Evolutionary conservation across 176 grass and related monocot genomes (phyloP), one percentile per base, ranked within the genome.

Genomic region (Tillandsia fasciculata): DNA sequence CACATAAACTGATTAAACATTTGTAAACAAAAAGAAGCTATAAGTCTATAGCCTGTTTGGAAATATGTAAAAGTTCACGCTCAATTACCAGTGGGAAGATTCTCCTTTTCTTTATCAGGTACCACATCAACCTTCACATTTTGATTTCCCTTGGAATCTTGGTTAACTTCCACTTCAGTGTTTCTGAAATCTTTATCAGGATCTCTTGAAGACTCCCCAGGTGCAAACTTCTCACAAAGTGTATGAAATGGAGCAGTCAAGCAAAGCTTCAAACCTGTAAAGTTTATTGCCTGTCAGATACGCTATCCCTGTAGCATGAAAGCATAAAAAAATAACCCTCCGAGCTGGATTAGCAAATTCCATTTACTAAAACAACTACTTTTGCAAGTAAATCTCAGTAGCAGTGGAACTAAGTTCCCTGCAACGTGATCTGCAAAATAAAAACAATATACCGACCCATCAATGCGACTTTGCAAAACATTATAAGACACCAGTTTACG

Each of bases 191-290:
- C 81, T 52, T 79, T 76, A 63, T 79, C 58, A 33, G 51, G 53
- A 66, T 73, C 51, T n/a, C 70, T 71, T 69, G 64, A 24, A 53
- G 70, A 70, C 26, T 70, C 63, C 2, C 50, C 4, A 26, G 33
- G 53, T 72, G 81, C 85, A 51, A 85, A 20, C 76, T 90, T 99
- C 69, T 93, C 82, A 72, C 83, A 66, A 77, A 88, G 71, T 70
- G 54, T 76, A 64, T 90, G 63, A 23, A 85, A 77, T 49, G 89
- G 87, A 64, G 71, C 74, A 70, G 58, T 61, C 11, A 84, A 50
- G 42, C 72, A 74, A 74, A 83, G 61, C 65, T 83, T 77, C 53
- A 93, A 69, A 71, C 87, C 86, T 99, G 84, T 68, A 91, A 81
- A 59, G 48, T 9, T 42, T 42, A 42, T 42, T 42, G 33, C 33